Evolutionary conservation across 2,329 filamentous ascomycete species (phyloP).

Genomic region (Xylaria sp.): DNA sequence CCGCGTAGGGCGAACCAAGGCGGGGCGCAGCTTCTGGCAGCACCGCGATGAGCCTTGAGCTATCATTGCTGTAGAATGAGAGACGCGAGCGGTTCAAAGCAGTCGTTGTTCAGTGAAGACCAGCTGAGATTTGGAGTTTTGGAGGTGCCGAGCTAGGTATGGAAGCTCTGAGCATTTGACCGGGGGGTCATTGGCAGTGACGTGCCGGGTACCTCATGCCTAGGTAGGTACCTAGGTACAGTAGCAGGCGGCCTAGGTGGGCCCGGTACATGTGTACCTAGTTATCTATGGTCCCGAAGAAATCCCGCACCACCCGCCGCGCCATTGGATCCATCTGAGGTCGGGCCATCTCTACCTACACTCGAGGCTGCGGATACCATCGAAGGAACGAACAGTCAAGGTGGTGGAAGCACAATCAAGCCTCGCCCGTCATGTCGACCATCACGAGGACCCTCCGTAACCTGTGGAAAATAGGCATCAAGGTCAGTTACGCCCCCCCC

Average conservation of each 20-base stretch:
- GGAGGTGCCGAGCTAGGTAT: background rate
- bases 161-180: background rate
- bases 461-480: constrained; percentile 83
- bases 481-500: constrained; percentile 57
- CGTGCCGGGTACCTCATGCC: background rate
- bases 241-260: too few relatives aligned
- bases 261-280: background rate
- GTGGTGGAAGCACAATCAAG: constrained; percentile 35
- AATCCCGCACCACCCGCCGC: background rate
- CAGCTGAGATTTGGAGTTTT: background rate
- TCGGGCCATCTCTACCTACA: background rate
- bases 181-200: background rate
- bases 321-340: background rate
- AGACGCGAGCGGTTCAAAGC: background rate
- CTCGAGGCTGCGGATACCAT: background rate
- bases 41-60: constrained; percentile 32
- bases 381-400: constrained; percentile 8
- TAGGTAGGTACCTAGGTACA: background rate
- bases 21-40: constrained; percentile 33
- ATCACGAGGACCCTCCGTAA: constrained; percentile 84
- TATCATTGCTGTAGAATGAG: constrained; percentile 30
- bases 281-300: background rate
- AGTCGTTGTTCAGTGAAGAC: background rate
- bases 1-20: constrained; percentile 20
- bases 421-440: constrained; percentile 77